A percentile compares a stretch with the other conserved stretches of the same genome.
These are phyloP conservation scores for Arachis hypogaea DNA, from an alignment of 306 rosid species.

Conservation along the genomic window DNA sequence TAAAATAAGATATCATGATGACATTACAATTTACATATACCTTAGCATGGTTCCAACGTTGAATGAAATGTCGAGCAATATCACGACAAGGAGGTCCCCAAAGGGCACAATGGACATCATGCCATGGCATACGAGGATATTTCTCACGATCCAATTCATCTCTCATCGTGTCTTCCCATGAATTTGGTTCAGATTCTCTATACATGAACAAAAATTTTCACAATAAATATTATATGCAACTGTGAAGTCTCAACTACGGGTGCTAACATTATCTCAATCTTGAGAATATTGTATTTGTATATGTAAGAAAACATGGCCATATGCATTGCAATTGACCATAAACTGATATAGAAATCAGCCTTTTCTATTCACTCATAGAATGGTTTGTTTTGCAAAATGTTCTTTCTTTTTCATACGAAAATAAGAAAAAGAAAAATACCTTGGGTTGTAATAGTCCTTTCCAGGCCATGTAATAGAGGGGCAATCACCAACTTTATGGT, in stretches of 20 bases:
- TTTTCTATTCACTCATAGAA: conserved; percentile 2
- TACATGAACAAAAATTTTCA: conserved; percentile 29
- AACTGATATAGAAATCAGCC: conserved; percentile 6
- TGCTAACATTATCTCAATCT: conserved; percentile 26
- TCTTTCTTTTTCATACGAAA: not conserved
- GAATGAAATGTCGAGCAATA: conserved; percentile 96
- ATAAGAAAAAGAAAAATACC: conserved; percentile 52
- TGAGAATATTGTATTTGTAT: conserved; percentile 18
- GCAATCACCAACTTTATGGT: conserved; percentile 87
- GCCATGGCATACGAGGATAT: conserved; percentile 99
- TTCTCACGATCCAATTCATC: conserved; percentile 89
- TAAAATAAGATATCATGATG: not conserved
- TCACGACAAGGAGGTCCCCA: conserved; percentile 99
- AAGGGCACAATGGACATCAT: conserved; percentile 96
- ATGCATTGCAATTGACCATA: conserved; percentile 15
- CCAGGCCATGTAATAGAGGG: conserved; percentile 94
- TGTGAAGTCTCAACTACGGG: conserved; percentile 1
- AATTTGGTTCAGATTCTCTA: conserved; percentile 98
- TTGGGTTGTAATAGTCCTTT: conserved; percentile 97
- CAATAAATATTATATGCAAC: conserved; percentile 16
- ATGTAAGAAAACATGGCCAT: conserved; percentile 1
- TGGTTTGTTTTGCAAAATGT: conserved; percentile 28
- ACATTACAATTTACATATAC: conserved; percentile 44
- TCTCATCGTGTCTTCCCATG: conserved; percentile 98
- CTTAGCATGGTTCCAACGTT: conserved; percentile 99